Conservation (phyloP, 129 eudicot genomes). For the Tagetes patula region DNA sequence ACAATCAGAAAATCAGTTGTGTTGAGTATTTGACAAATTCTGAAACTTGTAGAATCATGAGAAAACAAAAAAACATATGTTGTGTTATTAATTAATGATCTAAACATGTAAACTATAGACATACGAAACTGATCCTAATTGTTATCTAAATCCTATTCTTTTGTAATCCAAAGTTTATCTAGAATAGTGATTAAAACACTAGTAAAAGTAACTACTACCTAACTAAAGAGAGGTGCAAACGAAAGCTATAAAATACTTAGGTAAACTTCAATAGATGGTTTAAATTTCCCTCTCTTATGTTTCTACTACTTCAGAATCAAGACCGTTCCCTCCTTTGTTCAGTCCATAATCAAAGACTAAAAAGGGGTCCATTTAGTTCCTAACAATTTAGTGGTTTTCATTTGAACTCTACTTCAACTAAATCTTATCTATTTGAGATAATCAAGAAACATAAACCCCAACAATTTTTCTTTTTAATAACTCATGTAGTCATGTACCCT, state of each 20-base stretch:
- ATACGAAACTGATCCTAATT: neutral
- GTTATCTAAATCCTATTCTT: neutral
- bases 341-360: neutral
- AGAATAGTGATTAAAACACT: neutral
- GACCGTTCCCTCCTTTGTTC: neutral
- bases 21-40: neutral
- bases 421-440: neutral
- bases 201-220: neutral
- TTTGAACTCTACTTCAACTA: neutral
- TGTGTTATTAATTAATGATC: neutral
- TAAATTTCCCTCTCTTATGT: neutral
- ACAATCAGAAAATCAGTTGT: conserved; percentile 5
- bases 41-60: neutral
- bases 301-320: neutral
- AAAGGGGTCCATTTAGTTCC: neutral
- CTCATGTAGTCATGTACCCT: neutral
- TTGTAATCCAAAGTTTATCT: neutral
- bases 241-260: neutral
- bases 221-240: neutral
- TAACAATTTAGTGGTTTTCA: neutral
- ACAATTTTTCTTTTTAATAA: neutral
- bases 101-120: neutral
- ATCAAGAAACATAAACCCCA: neutral
- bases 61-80: neutral
- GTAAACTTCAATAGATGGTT: neutral